Conservation (phyloP, 2,329 filamentous ascomycete genomes). For the Talaromyces sp. region DNA sequence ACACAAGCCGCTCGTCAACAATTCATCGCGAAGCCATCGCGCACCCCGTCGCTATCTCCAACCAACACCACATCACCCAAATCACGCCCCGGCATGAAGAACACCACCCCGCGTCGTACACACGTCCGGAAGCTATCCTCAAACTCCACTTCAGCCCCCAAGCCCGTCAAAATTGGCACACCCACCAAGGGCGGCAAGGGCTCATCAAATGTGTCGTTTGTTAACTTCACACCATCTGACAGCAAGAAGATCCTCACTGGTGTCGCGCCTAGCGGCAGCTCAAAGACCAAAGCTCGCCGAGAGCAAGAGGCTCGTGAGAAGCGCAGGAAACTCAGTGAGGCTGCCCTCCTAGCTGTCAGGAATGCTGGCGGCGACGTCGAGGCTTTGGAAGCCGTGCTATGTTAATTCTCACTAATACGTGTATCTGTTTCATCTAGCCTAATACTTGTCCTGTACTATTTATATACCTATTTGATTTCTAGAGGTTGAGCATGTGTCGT, state of each 20-base stretch:
- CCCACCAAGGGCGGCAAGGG: constrained; percentile 28
- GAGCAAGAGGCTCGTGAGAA: constrained; percentile 84
- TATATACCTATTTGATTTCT: constrained; percentile 16
- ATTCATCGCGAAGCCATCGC: constrained; percentile 25
- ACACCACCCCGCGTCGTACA: constrained; percentile 32
- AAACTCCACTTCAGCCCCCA: constrained; percentile 31
- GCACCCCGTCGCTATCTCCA: constrained; percentile 40
- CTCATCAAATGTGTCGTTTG: constrained; percentile 59
- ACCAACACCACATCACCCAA: constrained; percentile 31
- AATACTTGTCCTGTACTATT: constrained; percentile 5
- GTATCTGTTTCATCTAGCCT: constrained; percentile 9
- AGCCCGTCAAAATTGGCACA: constrained; percentile 27
- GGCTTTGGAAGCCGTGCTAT: constrained; percentile 40
- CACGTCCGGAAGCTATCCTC: constrained; percentile 42
- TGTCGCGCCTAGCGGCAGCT: constrained; percentile 85
- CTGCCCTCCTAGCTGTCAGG: constrained; percentile 42
- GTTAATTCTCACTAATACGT: constrained; percentile 23
- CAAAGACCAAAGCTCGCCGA: constrained; percentile 88
- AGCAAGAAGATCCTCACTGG: constrained; percentile 75
- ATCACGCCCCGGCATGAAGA: constrained; percentile 25
- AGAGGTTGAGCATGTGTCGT: not conserved
- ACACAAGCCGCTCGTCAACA: constrained; percentile 23
- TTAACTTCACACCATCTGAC: constrained; percentile 86
- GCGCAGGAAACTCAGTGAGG: constrained; percentile 49
- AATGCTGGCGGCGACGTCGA: constrained; percentile 47